phyloP scores from a whole-genome alignment of 2,329 filamentous ascomycete genomes.

The Sporothrix schenckii region DNA sequence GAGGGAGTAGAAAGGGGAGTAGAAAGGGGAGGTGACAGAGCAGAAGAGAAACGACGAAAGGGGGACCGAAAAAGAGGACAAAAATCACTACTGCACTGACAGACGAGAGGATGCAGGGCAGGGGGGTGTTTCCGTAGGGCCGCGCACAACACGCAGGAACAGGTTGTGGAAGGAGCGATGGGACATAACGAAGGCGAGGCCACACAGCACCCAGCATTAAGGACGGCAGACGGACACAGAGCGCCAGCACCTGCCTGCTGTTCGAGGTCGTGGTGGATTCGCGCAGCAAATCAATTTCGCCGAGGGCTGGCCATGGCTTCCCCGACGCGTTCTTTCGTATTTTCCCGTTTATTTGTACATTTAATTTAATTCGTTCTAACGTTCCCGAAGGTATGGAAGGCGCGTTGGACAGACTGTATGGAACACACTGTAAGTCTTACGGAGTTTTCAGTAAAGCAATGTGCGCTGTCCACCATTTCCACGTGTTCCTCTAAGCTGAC shows the following conservation, averaged over 20 bases:
- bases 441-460: too few species aligned
- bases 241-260: slow-evolving; percentile 2
- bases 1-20: not conserved
- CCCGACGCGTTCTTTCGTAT: slow-evolving; percentile 23
- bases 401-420: not conserved
- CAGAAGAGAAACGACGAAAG: slow-evolving; percentile 5
- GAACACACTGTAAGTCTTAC: not conserved
- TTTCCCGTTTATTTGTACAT: slow-evolving; percentile 3
- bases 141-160: slow-evolving; percentile 14
- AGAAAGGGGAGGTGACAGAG: slow-evolving; percentile 17
- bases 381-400: not conserved
- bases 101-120: slow-evolving; percentile 26
- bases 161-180: slow-evolving; percentile 11
- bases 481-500: not conserved
- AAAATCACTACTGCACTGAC: slow-evolving; percentile 2
- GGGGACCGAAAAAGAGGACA: slow-evolving; percentile 17
- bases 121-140: slow-evolving; percentile 2
- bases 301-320: not conserved
- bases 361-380: slow-evolving; percentile 1
- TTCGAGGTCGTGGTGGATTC: slow-evolving; percentile 26
- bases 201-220: not conserved
- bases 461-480: too few species aligned
- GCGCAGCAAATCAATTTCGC: slow-evolving; percentile 23
- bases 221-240: slow-evolving; percentile 9
- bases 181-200: not conserved